Conservation (phyloP, 2,329 filamentous ascomycete genomes). For the Colletotrichum salicis region DNA sequence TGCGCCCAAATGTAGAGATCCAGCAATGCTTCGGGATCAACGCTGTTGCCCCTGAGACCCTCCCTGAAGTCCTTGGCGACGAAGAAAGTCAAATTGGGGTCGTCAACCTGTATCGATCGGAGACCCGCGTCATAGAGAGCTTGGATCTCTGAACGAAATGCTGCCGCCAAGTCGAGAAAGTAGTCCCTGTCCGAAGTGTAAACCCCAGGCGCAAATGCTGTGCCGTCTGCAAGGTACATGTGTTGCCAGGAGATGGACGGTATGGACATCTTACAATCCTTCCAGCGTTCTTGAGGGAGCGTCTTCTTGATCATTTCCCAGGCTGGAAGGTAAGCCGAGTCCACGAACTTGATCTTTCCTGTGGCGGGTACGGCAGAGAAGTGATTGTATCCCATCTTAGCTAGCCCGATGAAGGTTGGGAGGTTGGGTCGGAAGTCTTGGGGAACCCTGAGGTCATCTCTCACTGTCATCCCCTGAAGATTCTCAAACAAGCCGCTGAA, state of each 20-base stretch:
- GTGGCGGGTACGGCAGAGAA: constrained; percentile 32
- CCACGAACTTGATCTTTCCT: too few species aligned
- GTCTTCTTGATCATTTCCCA: constrained; percentile 57
- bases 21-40: too few species aligned
- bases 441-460: constrained; percentile 10
- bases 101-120: too few species aligned
- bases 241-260: constrained; percentile 62
- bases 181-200: constrained; percentile 15
- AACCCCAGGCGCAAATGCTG: constrained; percentile 37
- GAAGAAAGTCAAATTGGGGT: too few species aligned
- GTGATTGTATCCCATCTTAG: constrained; percentile 18
- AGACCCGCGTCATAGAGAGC: too few species aligned
- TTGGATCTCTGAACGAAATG: too few species aligned
- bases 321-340: constrained; percentile 62
- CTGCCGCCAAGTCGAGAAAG: too few species aligned
- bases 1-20: too few species aligned
- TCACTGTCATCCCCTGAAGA: too few species aligned
- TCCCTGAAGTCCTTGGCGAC: too few species aligned
- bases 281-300: constrained; percentile 59
- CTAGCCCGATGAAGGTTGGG: constrained; percentile 8
- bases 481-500: too few species aligned
- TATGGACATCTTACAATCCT: constrained; percentile 63
- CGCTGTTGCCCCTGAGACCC: too few species aligned
- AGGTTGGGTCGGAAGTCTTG: constrained; percentile 19
- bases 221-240: constrained; percentile 39